These are phyloP conservation scores for Ceratobasidium sp. DNA, from an alignment of 1,284 basidiomycete species.

Conservation along the genomic window DNA sequence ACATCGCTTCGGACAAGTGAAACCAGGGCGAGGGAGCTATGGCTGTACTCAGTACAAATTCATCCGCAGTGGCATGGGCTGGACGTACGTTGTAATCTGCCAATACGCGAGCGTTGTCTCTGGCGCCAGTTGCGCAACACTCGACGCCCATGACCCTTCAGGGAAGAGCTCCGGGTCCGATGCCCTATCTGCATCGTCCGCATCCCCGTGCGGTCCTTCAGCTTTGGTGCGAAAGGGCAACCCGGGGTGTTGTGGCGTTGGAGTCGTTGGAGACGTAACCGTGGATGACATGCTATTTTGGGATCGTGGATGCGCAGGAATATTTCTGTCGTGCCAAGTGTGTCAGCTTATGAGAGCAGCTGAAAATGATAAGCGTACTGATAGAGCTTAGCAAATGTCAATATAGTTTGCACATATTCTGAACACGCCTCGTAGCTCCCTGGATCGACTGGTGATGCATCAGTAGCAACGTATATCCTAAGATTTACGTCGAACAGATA, in stretches of 20 bases:
- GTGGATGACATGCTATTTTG: conserved; percentile 20
- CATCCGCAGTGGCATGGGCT: background rate
- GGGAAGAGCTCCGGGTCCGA: conserved; percentile 36
- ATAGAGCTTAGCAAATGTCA: conserved; percentile 86
- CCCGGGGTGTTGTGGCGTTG: conserved; percentile 13
- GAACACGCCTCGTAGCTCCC: conserved; percentile 89
- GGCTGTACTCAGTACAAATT: conserved; percentile 4
- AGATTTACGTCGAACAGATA: conserved; percentile 92
- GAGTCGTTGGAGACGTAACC: conserved; percentile 27
- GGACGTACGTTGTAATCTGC: conserved; percentile 75
- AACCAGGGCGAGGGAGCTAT: conserved; percentile 73
- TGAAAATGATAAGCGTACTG: conserved; percentile 58
- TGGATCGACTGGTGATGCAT: conserved; percentile 90
- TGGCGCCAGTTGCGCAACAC: conserved; percentile 65
- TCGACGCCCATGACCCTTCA: conserved; percentile 48
- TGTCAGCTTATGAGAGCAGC: background rate
- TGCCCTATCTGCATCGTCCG: background rate
- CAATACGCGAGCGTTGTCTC: conserved; percentile 88
- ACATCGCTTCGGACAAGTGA: conserved; percentile 82
- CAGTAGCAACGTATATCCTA: conserved; percentile 90
- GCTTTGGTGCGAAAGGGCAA: conserved; percentile 27
- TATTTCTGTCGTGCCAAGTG: conserved; percentile 12
- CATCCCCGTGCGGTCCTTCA: conserved; percentile 24
- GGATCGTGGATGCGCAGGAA: conserved; percentile 44
- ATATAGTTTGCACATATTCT: conserved; percentile 90